Conservation (phyloP, 371 early-diverging fungal species). For the Circinella minor region DNA sequence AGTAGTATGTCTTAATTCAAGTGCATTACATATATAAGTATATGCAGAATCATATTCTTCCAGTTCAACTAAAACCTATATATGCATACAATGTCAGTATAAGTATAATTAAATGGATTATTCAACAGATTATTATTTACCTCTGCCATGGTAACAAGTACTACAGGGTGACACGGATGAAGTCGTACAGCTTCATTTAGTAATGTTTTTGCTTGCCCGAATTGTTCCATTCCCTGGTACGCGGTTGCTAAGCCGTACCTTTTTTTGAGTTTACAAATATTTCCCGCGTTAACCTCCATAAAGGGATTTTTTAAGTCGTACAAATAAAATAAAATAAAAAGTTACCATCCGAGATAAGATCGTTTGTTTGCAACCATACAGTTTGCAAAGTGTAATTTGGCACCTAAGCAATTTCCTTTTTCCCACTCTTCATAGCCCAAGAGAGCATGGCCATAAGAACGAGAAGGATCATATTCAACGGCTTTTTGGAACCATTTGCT, state of each 20-base stretch:
- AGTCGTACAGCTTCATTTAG: constrained; percentile 39
- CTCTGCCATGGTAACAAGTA: constrained; percentile 38
- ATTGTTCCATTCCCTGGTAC: constrained; percentile 32
- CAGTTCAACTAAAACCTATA: constrained; percentile 15
- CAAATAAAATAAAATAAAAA: background rate
- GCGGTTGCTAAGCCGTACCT: constrained; percentile 45
- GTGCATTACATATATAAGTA: constrained; percentile 11
- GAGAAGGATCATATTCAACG: constrained; percentile 30
- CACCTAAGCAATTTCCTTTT: constrained; percentile 34
- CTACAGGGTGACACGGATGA: constrained; percentile 40
- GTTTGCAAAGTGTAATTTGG: constrained; percentile 38
- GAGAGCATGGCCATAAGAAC: constrained; percentile 39
- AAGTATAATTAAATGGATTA: background rate
- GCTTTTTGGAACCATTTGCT: constrained; percentile 47
- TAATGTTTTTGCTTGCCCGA: constrained; percentile 27
- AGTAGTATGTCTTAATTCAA: constrained; percentile 6
- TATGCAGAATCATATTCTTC: constrained; percentile 15
- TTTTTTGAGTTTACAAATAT: background rate
- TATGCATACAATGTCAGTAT: background rate
- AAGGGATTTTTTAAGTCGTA: background rate
- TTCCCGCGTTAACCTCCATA: background rate
- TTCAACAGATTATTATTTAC: constrained; percentile 6
- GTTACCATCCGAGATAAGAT: constrained; percentile 43
- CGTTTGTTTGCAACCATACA: constrained; percentile 39
- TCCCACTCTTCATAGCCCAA: constrained; percentile 51